A percentile compares a stretch with the other conserved stretches of the same genome.
These are phyloP conservation scores for Symbiotaphrina buchneri DNA, from an alignment of 495 filamentous ascomycete genomes.

Conservation along the genomic window DNA sequence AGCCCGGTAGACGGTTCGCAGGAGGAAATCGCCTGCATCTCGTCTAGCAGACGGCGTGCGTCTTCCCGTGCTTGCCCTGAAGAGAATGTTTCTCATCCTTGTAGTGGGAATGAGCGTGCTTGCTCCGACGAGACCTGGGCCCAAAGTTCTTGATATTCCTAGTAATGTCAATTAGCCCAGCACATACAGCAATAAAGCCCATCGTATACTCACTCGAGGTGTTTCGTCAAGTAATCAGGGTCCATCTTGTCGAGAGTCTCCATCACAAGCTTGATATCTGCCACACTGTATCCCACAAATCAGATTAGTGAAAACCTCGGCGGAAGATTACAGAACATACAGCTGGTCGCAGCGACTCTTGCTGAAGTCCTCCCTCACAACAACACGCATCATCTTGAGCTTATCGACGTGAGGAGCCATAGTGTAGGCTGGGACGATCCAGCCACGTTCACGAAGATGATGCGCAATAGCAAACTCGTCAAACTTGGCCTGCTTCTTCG, in stretches of 20 bases:
- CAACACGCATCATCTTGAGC: constrained; percentile 71
- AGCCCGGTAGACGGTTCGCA: no score
- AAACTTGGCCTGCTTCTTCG: constrained; percentile 33
- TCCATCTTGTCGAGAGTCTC: constrained; percentile 53
- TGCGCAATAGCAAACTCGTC: constrained; percentile 73
- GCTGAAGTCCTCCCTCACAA: constrained; percentile 75
- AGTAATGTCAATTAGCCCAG: no score
- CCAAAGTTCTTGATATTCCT: no score
- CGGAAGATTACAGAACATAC: constrained; percentile 1
- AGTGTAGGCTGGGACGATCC: constrained; percentile 85
- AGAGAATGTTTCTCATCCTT: constrained; percentile 59
- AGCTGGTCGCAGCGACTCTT: constrained; percentile 51
- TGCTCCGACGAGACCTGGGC: constrained; percentile 7
- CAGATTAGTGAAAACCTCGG: not conserved
- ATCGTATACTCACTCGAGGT: constrained; percentile 27
- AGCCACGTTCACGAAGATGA: constrained; percentile 59
- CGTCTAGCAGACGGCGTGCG: constrained; percentile 70
- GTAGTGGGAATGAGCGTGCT: constrained; percentile 41
- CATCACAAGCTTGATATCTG: constrained; percentile 49
- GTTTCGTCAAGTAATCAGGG: constrained; percentile 35
- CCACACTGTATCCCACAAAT: not conserved
- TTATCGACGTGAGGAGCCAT: constrained; percentile 69
- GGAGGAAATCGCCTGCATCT: no score
- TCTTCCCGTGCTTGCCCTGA: constrained; percentile 77
- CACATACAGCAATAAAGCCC: no score